Conservation (phyloP, 176 grass and related monocot genomes). For the Cenchrus americanus region DNA sequence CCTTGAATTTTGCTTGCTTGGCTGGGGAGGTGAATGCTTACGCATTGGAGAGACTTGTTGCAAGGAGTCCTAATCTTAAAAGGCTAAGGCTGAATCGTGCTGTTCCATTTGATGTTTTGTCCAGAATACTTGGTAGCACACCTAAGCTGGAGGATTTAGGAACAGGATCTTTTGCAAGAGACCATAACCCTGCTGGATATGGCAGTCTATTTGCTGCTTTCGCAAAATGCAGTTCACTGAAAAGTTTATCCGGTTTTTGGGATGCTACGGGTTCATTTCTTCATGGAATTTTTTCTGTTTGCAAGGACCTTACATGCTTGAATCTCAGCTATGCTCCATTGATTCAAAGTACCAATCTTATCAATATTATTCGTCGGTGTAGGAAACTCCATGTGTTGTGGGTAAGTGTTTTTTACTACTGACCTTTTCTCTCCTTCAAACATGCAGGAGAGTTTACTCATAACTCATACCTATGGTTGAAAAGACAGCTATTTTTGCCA, state of each 20-base stretch:
- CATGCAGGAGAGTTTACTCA: neutral
- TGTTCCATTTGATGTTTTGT: constrained; percentile 60
- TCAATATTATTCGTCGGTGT: constrained; percentile 55
- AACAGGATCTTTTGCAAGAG: constrained; percentile 58
- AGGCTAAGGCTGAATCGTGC: constrained; percentile 67
- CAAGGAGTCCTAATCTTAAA: constrained; percentile 66
- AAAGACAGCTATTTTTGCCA: neutral
- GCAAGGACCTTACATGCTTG: constrained; percentile 55
- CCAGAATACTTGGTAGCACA: constrained; percentile 54
- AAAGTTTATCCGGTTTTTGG: constrained; percentile 76
- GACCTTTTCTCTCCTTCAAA: neutral
- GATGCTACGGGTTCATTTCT: constrained; percentile 47
- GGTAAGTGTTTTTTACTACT: constrained; percentile 45
- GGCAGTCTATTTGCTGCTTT: constrained; percentile 43
- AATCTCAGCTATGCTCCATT: constrained; percentile 67
- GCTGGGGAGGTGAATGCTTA: constrained; percentile 59
- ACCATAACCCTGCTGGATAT: constrained; percentile 40
- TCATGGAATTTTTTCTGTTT: constrained; percentile 44
- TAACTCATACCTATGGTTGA: neutral
- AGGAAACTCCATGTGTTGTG: constrained; percentile 62
- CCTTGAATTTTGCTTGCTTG: constrained; percentile 84
- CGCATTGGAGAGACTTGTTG: constrained; percentile 66
- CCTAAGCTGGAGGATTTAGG: constrained; percentile 73
- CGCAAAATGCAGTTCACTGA: constrained; percentile 52
- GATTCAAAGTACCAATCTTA: constrained; percentile 45